phyloP scores from a whole-genome alignment of 495 filamentous ascomycete genomes.

The Lophium mytilinum region DNA sequence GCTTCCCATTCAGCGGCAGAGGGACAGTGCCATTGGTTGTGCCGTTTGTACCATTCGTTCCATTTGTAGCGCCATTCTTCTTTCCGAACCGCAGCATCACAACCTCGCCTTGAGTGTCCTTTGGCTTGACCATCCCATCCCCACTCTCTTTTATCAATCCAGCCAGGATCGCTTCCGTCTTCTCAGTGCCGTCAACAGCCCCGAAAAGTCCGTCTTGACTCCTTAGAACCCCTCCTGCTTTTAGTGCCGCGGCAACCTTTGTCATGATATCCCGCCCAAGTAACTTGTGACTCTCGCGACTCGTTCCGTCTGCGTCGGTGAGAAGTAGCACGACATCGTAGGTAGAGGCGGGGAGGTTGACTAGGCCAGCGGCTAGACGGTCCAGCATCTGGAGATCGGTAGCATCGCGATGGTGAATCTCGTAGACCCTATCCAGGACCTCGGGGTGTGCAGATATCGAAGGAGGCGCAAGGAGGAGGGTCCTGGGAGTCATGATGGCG shows the following conservation, averaged over 20 bases:
- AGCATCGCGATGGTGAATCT: conserved; percentile 56
- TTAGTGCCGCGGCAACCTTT: conserved; percentile 58
- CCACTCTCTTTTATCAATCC: conserved; percentile 57
- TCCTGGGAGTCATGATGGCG: conserved; percentile 36
- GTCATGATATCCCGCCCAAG: conserved; percentile 60
- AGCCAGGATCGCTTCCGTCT: conserved; percentile 69
- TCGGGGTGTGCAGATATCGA: conserved; percentile 62
- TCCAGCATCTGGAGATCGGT: conserved; percentile 98
- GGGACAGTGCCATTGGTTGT: conserved; percentile 26
- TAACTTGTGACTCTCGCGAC: conserved; percentile 52
- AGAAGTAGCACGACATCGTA: conserved; percentile 86
- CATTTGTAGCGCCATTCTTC: conserved; percentile 44
- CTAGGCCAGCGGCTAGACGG: conserved; percentile 75
- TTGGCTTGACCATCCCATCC: conserved; percentile 64
- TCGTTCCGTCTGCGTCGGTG: conserved; percentile 58
- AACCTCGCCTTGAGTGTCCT: conserved; percentile 52
- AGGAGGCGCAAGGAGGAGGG: conserved; percentile 65
- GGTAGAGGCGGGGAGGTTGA: conserved; percentile 62
- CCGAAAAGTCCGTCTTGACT: conserved; percentile 59
- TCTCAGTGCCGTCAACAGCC: conserved; percentile 38
- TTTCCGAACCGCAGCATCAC: conserved; percentile 69
- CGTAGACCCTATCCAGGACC: conserved; percentile 48
- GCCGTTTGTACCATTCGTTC: conserved; percentile 17
- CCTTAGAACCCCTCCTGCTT: conserved; percentile 58
- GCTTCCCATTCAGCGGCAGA: conserved; percentile 36